A percentile compares a stretch with the other conserved stretches of the same genome.
phyloP scores from a whole-genome alignment of 768 basidiomycete genomes.

The Tephrocybe sp. region DNA sequence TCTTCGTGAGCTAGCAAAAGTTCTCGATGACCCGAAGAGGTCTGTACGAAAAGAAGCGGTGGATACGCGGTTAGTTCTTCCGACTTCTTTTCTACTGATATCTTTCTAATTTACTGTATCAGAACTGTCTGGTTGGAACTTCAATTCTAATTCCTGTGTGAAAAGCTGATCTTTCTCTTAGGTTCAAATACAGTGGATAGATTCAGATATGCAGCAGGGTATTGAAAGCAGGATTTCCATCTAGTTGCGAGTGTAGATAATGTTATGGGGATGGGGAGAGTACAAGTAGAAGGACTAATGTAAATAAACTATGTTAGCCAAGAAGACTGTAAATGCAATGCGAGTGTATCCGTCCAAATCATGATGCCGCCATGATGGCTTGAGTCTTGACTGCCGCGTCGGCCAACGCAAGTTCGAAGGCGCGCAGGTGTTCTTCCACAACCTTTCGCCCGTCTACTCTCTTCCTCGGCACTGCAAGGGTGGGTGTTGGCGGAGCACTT shows the following conservation, averaged over 20 bases:
- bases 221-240: constrained; percentile 22
- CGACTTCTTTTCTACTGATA: background rate
- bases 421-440: constrained; percentile 76
- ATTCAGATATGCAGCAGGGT: constrained; percentile 15
- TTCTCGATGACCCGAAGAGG: constrained; percentile 88
- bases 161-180: constrained; percentile 25
- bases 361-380: constrained; percentile 75
- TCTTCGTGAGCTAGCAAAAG: constrained; percentile 70
- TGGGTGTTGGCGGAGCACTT: constrained; percentile 27
- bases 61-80: constrained; percentile 54
- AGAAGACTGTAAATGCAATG: constrained; percentile 20
- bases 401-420: constrained; percentile 69
- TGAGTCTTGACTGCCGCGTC: constrained; percentile 78
- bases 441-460: constrained; percentile 68
- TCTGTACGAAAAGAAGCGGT: constrained; percentile 87
- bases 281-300: constrained; percentile 33
- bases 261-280: constrained; percentile 18
- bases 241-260: constrained; percentile 24
- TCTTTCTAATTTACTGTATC: background rate
- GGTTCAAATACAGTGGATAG: constrained; percentile 63
- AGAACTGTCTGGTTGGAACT: constrained; percentile 49
- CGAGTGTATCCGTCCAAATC: constrained; percentile 22
- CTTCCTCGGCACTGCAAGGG: constrained; percentile 29
- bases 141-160: background rate
- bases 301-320: constrained; percentile 29